These are phyloP conservation scores for Pythium brassicae DNA, from an alignment of 352 stramenopile genomes.

Conservation along the genomic window DNA sequence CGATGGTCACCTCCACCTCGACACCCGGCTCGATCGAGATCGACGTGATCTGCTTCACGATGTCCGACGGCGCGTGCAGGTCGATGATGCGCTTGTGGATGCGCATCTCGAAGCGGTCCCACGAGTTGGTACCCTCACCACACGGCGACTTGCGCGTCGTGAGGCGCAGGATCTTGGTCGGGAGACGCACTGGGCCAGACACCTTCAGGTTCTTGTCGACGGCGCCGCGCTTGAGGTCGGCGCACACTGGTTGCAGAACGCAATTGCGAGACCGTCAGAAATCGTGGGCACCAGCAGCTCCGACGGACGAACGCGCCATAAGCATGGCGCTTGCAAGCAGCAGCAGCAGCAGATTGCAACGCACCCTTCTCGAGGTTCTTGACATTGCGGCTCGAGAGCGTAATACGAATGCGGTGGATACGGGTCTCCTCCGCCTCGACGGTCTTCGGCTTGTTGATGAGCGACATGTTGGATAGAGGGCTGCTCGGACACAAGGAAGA, in stretches of 20 bases:
- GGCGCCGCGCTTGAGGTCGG: conserved; percentile 97
- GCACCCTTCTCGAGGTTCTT: conserved; percentile 98
- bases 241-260: conserved; percentile 77
- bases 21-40: conserved; percentile 99
- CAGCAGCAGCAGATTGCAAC: neutral
- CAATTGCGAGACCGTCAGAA: neutral
- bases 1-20: conserved; percentile 98
- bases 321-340: no score
- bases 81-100: conserved; percentile 99
- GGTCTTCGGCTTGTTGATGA: conserved; percentile 85
- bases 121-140: conserved; percentile 99
- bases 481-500: conserved; percentile 17
- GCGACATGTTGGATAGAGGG: conserved; percentile 89
- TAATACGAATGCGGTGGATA: conserved; percentile 99
- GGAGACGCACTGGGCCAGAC: conserved; percentile 96
- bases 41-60: conserved; percentile 99
- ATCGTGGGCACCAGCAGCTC: neutral
- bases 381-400: conserved; percentile 98
- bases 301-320: no score
- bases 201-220: conserved; percentile 99
- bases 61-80: conserved; percentile 96
- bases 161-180: conserved; percentile 98
- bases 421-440: conserved; percentile 81
- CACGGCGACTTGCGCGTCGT: conserved; percentile 99
- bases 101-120: conserved; percentile 99